Percentiles rank a stretch among this genome's conserved stretches.
Conservation (phyloP, 1,284 basidiomycete species). For the Ceratobasidium sp. region DNA sequence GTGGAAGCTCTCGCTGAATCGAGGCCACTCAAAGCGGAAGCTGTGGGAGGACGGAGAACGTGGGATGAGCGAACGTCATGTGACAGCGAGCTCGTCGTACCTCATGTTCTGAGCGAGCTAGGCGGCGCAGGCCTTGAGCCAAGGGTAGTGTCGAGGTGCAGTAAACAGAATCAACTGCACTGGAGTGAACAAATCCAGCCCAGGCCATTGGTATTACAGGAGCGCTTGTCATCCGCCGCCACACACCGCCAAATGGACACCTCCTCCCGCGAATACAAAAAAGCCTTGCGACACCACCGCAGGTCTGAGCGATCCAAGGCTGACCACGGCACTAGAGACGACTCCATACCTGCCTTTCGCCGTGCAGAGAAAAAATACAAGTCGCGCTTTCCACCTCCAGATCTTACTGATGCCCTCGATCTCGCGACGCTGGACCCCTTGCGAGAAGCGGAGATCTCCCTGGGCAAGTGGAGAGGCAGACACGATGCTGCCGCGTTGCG, state of each 20-base stretch:
- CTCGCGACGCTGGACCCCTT: slow-evolving; percentile 61
- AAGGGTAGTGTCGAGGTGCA: too few species aligned
- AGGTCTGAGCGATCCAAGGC: slow-evolving; percentile 54
- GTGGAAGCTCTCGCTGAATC: slow-evolving; percentile 95
- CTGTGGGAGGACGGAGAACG: slow-evolving; percentile 7
- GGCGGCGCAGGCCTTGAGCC: too few species aligned
- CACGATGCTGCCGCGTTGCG: slow-evolving; percentile 55
- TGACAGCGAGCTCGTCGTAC: not conserved
- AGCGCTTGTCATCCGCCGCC: too few species aligned
- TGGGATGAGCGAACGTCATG: not conserved
- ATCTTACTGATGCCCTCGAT: slow-evolving; percentile 74
- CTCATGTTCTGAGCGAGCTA: slow-evolving; percentile 24
- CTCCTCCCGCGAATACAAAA: slow-evolving; percentile 67
- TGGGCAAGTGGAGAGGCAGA: slow-evolving; percentile 63
- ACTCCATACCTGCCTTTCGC: slow-evolving; percentile 74
- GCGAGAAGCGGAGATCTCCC: slow-evolving; percentile 55
- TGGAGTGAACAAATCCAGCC: not conserved
- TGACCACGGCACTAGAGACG: slow-evolving; percentile 63
- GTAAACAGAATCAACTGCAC: too few species aligned
- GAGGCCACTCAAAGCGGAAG: slow-evolving; percentile 87
- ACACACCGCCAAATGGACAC: slow-evolving; percentile 16
- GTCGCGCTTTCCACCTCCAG: slow-evolving; percentile 76
- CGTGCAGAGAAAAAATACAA: slow-evolving; percentile 81
- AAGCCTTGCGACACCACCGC: slow-evolving; percentile 60
- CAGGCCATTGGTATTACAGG: slow-evolving; percentile 5